phyloP scores from a whole-genome alignment of 1,139 yeast species.

The Geotrichum cucujoidarum region DNA sequence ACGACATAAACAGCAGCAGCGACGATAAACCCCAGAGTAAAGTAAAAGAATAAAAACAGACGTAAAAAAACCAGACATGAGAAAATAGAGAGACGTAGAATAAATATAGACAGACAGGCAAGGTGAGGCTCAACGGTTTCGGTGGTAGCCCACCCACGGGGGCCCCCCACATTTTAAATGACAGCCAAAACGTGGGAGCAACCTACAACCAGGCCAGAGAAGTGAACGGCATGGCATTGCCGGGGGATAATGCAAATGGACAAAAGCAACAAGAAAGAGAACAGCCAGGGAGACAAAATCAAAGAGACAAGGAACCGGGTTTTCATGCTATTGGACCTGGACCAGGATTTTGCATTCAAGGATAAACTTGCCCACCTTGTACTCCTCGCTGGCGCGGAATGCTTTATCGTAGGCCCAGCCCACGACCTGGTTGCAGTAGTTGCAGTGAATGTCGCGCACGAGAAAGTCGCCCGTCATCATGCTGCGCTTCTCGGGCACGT shows the following conservation, averaged over 20 bases:
- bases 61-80: neutral
- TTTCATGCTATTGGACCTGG: conserved; percentile 12
- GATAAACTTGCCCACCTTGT: conserved; percentile 76
- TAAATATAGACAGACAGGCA: neutral
- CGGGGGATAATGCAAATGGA: no score
- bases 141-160: no score
- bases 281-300: neutral
- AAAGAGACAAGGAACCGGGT: no score
- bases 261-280: no score
- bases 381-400: conserved; percentile 50
- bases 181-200: no score
- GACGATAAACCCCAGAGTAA: no score
- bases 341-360: conserved; percentile 46
- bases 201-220: no score
- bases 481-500: conserved; percentile 36
- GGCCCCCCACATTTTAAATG: no score
- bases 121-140: no score
- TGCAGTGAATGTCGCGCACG: conserved; percentile 61
- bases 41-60: neutral
- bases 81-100: neutral
- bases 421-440: conserved; percentile 54
- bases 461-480: conserved; percentile 72
- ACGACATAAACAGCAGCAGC: no score
- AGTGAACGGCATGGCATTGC: no score
- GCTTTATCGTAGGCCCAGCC: conserved; percentile 81